These are phyloP conservation scores for Fusarium buxicola DNA, from an alignment of 2,329 filamentous ascomycete genomes.

Conservation along the genomic window DNA sequence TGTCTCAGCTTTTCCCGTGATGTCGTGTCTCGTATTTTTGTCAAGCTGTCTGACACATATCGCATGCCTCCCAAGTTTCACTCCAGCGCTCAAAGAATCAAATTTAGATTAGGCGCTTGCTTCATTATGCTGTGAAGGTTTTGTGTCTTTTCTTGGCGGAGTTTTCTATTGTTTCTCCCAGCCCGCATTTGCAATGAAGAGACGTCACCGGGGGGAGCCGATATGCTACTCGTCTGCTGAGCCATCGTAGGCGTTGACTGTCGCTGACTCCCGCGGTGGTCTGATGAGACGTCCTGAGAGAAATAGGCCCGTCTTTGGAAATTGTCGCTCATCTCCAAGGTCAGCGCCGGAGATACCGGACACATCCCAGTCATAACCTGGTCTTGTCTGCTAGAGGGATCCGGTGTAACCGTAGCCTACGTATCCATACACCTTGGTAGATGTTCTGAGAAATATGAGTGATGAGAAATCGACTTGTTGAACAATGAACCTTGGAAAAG, in stretches of 20 bases:
- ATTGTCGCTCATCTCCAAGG: not conserved
- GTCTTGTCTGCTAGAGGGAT: not conserved
- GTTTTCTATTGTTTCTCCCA: conserved; percentile 16
- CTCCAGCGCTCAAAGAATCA: conserved; percentile 19
- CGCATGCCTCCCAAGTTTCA: conserved; percentile 33
- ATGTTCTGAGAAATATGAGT: no score
- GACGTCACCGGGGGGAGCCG: conserved; percentile 12
- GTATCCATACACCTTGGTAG: no score
- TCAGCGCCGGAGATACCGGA: not conserved
- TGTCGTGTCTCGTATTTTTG: conserved; percentile 35
- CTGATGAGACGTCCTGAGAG: not conserved
- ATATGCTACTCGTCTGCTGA: not conserved
- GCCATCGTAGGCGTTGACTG: not conserved
- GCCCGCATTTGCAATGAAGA: conserved; percentile 9
- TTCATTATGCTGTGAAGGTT: conserved; percentile 2
- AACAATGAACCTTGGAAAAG: conserved; percentile 1
- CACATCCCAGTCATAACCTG: not conserved
- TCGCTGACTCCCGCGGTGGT: not conserved
- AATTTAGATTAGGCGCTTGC: not conserved
- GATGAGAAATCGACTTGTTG: not conserved
- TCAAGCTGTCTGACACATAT: conserved; percentile 32
- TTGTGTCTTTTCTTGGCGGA: not conserved
- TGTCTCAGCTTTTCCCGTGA: conserved; percentile 38
- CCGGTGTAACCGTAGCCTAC: not conserved
- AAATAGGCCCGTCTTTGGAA: not conserved